Evolutionary conservation across 2,329 filamentous ascomycete species (phyloP).

Genomic region (Cytospora piceicola): DNA sequence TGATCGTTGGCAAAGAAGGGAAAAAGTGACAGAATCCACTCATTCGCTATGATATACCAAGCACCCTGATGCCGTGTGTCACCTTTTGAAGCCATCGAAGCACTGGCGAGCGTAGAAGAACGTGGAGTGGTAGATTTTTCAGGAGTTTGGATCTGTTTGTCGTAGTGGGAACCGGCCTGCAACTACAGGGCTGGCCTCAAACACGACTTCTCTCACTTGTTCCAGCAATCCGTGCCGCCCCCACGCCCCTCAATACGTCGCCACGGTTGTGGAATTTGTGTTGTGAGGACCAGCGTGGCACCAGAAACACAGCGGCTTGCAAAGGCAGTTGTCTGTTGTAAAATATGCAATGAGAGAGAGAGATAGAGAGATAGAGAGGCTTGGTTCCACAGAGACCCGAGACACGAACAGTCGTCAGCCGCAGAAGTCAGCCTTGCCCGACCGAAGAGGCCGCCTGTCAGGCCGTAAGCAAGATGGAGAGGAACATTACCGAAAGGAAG

Average conservation of each 20-base stretch:
- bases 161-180: slow-evolving; percentile 1
- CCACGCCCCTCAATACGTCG: background rate
- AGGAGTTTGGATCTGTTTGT: background rate
- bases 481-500: too few species aligned
- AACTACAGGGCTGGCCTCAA: background rate
- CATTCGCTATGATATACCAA: background rate
- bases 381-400: background rate
- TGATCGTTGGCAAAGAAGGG: background rate
- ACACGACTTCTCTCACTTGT: background rate
- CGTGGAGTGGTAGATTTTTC: background rate
- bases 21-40: background rate
- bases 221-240: background rate
- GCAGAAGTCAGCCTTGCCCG: slow-evolving; percentile 1
- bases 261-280: background rate
- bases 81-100: background rate
- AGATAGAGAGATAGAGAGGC: too few species aligned
- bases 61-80: background rate
- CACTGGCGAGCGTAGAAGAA: background rate
- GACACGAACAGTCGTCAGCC: slow-evolving; percentile 2
- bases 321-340: background rate
- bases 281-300: background rate
- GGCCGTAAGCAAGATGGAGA: too few species aligned
- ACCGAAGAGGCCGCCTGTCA: background rate
- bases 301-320: background rate
- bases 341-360: background rate